Evolutionary conservation across 495 filamentous ascomycete genomes (phyloP).

Genomic region (Rostrohypoxylon terebratum): DNA sequence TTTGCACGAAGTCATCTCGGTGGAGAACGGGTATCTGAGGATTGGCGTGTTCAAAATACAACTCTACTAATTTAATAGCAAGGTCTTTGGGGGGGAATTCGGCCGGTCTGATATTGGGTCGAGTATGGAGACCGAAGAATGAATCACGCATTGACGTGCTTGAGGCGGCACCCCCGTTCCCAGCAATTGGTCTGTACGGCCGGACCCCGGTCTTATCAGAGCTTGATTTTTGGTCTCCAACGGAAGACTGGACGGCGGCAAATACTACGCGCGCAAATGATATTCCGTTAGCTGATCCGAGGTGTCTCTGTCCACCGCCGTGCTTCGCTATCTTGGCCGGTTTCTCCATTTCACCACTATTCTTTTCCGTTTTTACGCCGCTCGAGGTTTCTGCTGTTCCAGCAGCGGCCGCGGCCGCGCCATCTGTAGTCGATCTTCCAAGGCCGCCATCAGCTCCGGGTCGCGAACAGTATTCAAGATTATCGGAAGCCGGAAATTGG

Average conservation of each 20-base stretch:
- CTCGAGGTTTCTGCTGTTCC: conserved; percentile 44
- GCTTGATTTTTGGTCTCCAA: conserved; percentile 72
- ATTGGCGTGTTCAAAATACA: conserved; percentile 97
- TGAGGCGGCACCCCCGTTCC: conserved; percentile 51
- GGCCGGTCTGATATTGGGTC: conserved; percentile 85
- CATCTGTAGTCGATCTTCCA: conserved; percentile 58
- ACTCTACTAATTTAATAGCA: conserved; percentile 74
- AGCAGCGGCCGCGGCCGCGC: conserved; percentile 40
- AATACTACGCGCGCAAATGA: conserved; percentile 96
- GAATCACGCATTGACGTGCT: conserved; percentile 90
- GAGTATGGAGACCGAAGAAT: conserved; percentile 93
- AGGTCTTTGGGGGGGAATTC: conserved; percentile 83
- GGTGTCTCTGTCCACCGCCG: conserved; percentile 80
- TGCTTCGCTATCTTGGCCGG: conserved; percentile 80
- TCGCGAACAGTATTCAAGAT: conserved; percentile 78
- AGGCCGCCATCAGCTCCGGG: conserved; percentile 58
- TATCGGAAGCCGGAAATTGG: conserved; percentile 76
- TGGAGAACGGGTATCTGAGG: conserved; percentile 95
- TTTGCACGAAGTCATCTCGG: conserved; percentile 83
- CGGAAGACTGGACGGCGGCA: conserved; percentile 89
- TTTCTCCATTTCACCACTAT: conserved; percentile 70
- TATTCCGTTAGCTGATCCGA: conserved; percentile 89
- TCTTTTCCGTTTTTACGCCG: conserved; percentile 54
- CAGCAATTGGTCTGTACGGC: conserved; percentile 53
- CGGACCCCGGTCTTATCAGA: conserved; percentile 64